These are phyloP conservation scores for Hypoxylon perforatum DNA, from an alignment of 495 filamentous ascomycete genomes.

Conservation along the genomic window DNA sequence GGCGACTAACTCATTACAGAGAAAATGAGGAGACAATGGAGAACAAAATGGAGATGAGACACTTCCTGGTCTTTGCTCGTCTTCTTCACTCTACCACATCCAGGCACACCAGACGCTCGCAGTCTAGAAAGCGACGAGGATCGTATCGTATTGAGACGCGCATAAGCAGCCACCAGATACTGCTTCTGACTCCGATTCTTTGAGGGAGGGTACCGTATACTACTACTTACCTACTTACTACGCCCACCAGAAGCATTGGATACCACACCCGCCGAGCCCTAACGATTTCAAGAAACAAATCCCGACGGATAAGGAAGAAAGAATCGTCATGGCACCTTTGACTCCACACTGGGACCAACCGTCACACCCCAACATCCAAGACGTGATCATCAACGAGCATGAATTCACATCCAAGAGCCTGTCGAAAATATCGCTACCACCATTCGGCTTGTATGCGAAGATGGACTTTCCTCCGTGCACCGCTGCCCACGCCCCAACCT, in stretches of 20 bases:
- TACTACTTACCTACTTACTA: slow-evolving; percentile 9
- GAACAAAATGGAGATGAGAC: slow-evolving; percentile 14
- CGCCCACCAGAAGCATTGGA: not conserved
- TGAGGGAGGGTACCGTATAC: not conserved
- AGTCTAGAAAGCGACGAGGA: not conserved
- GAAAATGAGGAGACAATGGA: slow-evolving; percentile 21
- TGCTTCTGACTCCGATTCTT: slow-evolving; percentile 12
- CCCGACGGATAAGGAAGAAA: slow-evolving; percentile 12
- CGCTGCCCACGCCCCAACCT: slow-evolving; percentile 63
- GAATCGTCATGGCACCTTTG: slow-evolving; percentile 56
- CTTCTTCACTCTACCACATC: slow-evolving; percentile 2
- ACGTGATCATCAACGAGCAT: slow-evolving; percentile 59
- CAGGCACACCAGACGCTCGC: not conserved
- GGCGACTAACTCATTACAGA: slow-evolving; percentile 23
- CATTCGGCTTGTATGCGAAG: slow-evolving; percentile 69
- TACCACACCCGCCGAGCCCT: not conserved
- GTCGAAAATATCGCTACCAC: slow-evolving; percentile 69
- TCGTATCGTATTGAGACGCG: not conserved
- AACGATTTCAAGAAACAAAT: slow-evolving; percentile 19
- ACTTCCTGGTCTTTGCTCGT: slow-evolving; percentile 4
- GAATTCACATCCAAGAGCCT: slow-evolving; percentile 70
- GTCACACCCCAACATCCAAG: slow-evolving; percentile 62
- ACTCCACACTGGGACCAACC: slow-evolving; percentile 64
- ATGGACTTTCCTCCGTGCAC: slow-evolving; percentile 66
- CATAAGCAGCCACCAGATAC: slow-evolving; percentile 1